Base-by-base conservation (phyloP, 2,329 filamentous ascomycete species). In the Alternaria triticina region DNA sequence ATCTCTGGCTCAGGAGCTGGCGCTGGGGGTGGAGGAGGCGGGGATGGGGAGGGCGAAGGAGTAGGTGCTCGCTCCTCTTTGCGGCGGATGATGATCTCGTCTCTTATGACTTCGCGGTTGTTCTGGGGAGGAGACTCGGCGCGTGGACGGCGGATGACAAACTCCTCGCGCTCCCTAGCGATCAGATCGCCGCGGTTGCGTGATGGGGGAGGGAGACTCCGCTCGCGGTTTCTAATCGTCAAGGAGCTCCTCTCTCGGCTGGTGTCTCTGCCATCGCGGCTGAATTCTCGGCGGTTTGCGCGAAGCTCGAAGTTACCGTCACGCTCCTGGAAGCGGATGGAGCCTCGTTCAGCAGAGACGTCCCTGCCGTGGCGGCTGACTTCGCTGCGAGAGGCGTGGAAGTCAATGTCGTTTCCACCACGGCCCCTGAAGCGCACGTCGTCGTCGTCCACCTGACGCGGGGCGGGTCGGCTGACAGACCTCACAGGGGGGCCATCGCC, bases 1-100 rank as follows among this genome's bases (percentile, higher is more conserved):
- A 89, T 87, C 72, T 96, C 90, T 47, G 91, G 85, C 67, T 86
- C 86, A 28, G 88, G 89, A 47, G 86, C 85, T 50, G 82, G 82
- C 33, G 82, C 79, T 40, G 82, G 81, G 43, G 81, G 81, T 45
- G 81, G 80, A 46, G 83, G 82, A 27, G 79, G 76, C 9, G 82
- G 81, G 44, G 81, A 82, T 20, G 79, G 77, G 15, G 82, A 80
- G 52, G 88, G 87, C 20, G 87, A 86, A 5, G 85, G 87, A 17
- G 87, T 85, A 6, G 85, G 84, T 20, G 85, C 77, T 27, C 77
- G 73, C 70, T 83, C 82, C 60, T 80, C 80, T 49, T 81, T 80
- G 47, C 83, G 78, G 36, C 77, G 72, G 65, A 85, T 85, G 72
- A 85, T 83, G 74, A 78, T 78, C 57, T 78, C 75, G 62, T 79